phyloP scores from a whole-genome alignment of 345 rosid species.

The Schrenkiella parvula region DNA sequence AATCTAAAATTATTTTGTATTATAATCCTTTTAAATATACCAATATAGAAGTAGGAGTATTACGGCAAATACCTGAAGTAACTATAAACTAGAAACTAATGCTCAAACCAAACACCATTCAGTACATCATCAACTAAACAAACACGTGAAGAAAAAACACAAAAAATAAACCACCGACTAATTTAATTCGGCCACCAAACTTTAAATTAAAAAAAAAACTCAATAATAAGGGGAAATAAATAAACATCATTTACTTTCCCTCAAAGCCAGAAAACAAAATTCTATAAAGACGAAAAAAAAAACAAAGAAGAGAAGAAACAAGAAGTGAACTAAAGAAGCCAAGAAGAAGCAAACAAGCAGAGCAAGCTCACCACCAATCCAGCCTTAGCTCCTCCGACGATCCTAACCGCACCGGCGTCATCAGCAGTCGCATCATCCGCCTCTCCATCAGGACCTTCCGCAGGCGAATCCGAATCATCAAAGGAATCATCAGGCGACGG shows the following conservation, averaged over 20 bases:
- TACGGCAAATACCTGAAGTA: neutral
- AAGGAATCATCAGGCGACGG: constrained; percentile 27
- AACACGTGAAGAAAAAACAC: constrained; percentile 9
- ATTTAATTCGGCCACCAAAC: constrained; percentile 9
- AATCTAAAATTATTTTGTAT: too few relatives aligned
- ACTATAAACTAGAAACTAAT: neutral
- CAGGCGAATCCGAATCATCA: constrained; percentile 61
- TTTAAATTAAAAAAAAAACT: neutral
- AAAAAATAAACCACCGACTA: constrained; percentile 12
- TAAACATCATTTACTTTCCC: constrained; percentile 24
- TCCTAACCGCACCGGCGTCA: constrained; percentile 43
- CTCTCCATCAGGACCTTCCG: constrained; percentile 55
- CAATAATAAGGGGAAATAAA: constrained; percentile 7
- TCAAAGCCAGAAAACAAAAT: constrained; percentile 13
- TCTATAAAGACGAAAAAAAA: neutral
- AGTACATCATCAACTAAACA: constrained; percentile 20
- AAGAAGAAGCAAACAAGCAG: constrained; percentile 26
- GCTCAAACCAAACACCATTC: constrained; percentile 8
- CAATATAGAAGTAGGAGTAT: too few relatives aligned
- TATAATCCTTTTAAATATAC: too few relatives aligned
- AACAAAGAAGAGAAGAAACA: neutral
- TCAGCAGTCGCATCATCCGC: constrained; percentile 57
- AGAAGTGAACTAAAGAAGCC: constrained; percentile 29
- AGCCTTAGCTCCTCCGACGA: constrained; percentile 33
- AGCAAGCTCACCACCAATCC: constrained; percentile 44